Percentiles rank a stretch among this genome's conserved stretches.
phyloP scores from a whole-genome alignment of 2,329 filamentous ascomycete species.

The Atkinsonella hypoxylon region DNA sequence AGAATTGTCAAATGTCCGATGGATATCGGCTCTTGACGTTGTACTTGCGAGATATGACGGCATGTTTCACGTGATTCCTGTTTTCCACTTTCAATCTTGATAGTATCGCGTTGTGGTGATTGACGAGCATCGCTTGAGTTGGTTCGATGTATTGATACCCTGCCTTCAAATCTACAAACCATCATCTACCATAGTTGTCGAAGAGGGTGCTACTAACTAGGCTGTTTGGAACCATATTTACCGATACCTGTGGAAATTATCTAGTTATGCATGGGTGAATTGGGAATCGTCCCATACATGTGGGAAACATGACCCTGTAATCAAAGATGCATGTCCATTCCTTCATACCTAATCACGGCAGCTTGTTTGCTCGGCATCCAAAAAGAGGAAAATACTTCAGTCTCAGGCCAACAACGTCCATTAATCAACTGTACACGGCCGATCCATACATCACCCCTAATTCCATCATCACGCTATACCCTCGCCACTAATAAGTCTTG shows the following conservation, averaged over 20 bases:
- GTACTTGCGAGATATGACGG: too few relatives aligned
- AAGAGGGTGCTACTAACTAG: neutral
- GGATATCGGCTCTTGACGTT: too few relatives aligned
- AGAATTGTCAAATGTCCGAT: too few relatives aligned
- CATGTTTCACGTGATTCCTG: too few relatives aligned
- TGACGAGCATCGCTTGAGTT: too few relatives aligned
- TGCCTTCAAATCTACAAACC: neutral
- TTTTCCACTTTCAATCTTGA: too few relatives aligned
- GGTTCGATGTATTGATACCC: too few relatives aligned
- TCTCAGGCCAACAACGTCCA: neutral
- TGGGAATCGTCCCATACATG: neutral
- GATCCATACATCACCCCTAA: neutral
- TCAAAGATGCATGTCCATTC: neutral
- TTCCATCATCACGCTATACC: constrained; percentile 13
- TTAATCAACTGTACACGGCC: neutral
- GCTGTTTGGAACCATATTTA: neutral
- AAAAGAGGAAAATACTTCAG: neutral
- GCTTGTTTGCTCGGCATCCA: neutral
- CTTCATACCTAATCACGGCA: neutral
- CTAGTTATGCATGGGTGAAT: neutral
- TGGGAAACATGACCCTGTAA: neutral
- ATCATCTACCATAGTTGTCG: neutral
- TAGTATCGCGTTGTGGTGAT: too few relatives aligned
- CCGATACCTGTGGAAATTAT: neutral
- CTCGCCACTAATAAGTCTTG: constrained; percentile 53